Conservation (phyloP, 495 filamentous ascomycete genomes). For the Penicillium samsonianum region DNA sequence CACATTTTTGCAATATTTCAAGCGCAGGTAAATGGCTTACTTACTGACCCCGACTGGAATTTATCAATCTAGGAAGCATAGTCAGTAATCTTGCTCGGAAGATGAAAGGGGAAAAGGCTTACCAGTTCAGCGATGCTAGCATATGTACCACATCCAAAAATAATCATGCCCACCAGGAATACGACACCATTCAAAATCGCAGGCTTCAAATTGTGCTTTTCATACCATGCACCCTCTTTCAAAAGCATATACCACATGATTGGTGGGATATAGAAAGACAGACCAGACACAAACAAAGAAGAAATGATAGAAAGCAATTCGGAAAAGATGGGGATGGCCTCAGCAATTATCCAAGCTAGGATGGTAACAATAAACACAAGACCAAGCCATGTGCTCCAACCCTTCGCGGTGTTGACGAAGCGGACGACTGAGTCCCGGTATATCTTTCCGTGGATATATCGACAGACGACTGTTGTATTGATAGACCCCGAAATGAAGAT, state of each 20-base stretch:
- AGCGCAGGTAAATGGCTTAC: slow-evolving; percentile 10
- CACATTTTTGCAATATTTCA: neutral
- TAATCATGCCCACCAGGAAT: slow-evolving; percentile 36
- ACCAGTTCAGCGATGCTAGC: slow-evolving; percentile 36
- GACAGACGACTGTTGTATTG: slow-evolving; percentile 57
- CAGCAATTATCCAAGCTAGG: slow-evolving; percentile 63
- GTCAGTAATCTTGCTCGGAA: neutral
- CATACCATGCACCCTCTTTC: slow-evolving; percentile 37
- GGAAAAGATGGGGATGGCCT: slow-evolving; percentile 66
- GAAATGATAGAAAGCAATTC: slow-evolving; percentile 59
- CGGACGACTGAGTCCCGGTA: slow-evolving; percentile 51
- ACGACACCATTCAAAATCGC: slow-evolving; percentile 12
- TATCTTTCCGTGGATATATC: slow-evolving; percentile 61
- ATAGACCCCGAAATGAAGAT: slow-evolving; percentile 66
- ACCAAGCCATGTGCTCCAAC: slow-evolving; percentile 57
- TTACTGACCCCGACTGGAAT: slow-evolving; percentile 6
- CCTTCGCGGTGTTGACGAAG: slow-evolving; percentile 56
- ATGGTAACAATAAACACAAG: slow-evolving; percentile 55
- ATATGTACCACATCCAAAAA: slow-evolving; percentile 57
- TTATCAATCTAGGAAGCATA: neutral
- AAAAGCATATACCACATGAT: slow-evolving; percentile 62
- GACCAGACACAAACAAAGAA: slow-evolving; percentile 62
- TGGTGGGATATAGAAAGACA: slow-evolving; percentile 64
- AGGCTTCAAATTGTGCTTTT: slow-evolving; percentile 17
- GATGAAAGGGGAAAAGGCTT: slow-evolving; percentile 16